Evolutionary conservation across 139 green algal species (phyloP).

Genomic region (Closterium sp.): DNA sequence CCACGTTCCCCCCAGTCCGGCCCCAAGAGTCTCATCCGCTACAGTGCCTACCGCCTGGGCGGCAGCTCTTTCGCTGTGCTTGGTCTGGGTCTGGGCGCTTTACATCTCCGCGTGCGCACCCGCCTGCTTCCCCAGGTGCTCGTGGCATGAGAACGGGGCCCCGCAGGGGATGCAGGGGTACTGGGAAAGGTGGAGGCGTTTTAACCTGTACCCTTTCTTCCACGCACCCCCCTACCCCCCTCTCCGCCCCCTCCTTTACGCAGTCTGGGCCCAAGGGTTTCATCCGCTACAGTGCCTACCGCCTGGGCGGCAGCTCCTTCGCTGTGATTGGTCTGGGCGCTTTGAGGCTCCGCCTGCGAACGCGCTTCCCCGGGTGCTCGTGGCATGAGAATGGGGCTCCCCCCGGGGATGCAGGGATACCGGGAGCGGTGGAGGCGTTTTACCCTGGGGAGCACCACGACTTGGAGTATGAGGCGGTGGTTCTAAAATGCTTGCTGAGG

Average conservation of each 20-base stretch:
- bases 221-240: too few species aligned
- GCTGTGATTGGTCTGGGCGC: not conserved
- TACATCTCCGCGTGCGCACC: not conserved
- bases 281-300: not conserved
- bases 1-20: not conserved
- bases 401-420: not conserved
- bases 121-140: not conserved
- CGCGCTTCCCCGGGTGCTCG: not conserved
- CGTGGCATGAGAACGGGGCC: not conserved
- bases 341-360: not conserved
- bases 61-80: not conserved
- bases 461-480: constrained; percentile 26
- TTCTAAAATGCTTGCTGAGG: constrained; percentile 17
- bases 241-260: too few species aligned
- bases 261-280: not conserved
- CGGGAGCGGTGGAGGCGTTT: not conserved
- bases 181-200: not conserved
- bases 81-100: not conserved
- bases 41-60: not conserved
- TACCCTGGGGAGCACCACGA: constrained; percentile 35
- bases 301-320: not conserved
- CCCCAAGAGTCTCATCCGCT: not conserved
- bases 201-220: not conserved
- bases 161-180: not conserved
- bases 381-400: not conserved